Base-by-base conservation (phyloP, 2,329 filamentous ascomycete species). In the Aspergillus fumigatus region DNA sequence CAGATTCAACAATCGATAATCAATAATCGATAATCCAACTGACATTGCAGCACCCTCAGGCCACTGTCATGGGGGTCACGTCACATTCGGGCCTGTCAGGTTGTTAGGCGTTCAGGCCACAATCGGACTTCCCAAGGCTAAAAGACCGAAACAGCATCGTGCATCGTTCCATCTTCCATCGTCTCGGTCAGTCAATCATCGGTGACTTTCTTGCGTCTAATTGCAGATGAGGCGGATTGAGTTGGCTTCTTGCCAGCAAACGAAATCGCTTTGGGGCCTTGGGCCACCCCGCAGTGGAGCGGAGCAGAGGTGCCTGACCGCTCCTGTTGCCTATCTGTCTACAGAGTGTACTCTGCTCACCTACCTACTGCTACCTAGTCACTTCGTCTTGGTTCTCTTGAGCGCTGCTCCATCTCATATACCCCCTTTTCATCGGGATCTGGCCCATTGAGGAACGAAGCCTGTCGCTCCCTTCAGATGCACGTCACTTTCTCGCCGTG, bases 401-500 rank as follows among this genome's bases (percentile, higher is more conserved):
- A 43, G 40, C n/a, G 10, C 17, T 43, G 32, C 32, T 43, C 40
- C 40, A 43, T 43, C 32, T 38, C 32, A 38, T 17, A 38, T 38
- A 38, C 32, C 4, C 32, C 32, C 32, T 35, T 35, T 35, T 14
- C 32, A 35, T 35, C 32, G 17, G 14, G 17, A 3, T 17, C 32
- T 17, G 14, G 14, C 0, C 51, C 53, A 55, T 55, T 50, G 45
- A 64, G 59, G 62, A 59, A 57, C 52, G 25, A 53, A 48, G 40
- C 25, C 49, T 43, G 25, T 58, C 50, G 48, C 52, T 57, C 55
- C 50, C 49, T 52, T 59, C 58, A 61, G 53, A 63, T 65, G 62
- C 32, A 17, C 32, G 32, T 38, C n/a, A n/a, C 41, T 10, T 45
- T 54, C 49, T 52, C 48, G 51, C 43, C 52, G 54, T 58, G 56